phyloP scores from a whole-genome alignment of 1,284 basidiomycete genomes.

The Microbotryum intermedium region DNA sequence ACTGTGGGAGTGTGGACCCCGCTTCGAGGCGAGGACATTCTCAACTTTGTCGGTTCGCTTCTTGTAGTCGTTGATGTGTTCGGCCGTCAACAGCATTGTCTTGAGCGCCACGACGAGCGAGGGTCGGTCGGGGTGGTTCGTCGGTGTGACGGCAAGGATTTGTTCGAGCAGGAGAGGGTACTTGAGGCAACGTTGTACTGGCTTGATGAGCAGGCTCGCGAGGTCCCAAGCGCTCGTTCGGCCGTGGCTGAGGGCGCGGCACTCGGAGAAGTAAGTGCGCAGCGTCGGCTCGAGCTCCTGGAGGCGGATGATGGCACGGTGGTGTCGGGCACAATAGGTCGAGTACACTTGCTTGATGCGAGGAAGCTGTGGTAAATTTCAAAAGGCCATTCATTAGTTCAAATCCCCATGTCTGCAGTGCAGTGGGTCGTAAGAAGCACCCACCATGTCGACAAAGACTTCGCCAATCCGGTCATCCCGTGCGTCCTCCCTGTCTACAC shows the following conservation, averaged over 20 bases:
- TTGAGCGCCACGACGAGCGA: slow-evolving; percentile 34
- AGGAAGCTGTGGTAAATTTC: slow-evolving; percentile 31
- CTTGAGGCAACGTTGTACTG: slow-evolving; percentile 40
- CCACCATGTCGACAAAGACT: slow-evolving; percentile 38
- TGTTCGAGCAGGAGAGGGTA: slow-evolving; percentile 42
- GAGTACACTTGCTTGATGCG: slow-evolving; percentile 39
- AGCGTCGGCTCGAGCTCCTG: slow-evolving; percentile 35
- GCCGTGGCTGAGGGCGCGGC: slow-evolving; percentile 35
- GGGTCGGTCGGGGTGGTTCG: slow-evolving; percentile 35
- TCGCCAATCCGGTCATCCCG: slow-evolving; percentile 35
- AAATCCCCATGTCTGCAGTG: neutral
- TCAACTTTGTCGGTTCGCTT: slow-evolving; percentile 40
- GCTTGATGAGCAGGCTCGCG: slow-evolving; percentile 42
- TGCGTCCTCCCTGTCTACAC: slow-evolving; percentile 9
- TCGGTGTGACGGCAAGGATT: slow-evolving; percentile 37
- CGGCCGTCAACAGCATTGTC: slow-evolving; percentile 40
- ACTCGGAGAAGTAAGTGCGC: slow-evolving; percentile 37
- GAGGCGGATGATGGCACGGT: slow-evolving; percentile 38
- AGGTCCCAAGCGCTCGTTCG: slow-evolving; percentile 42
- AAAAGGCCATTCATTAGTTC: neutral
- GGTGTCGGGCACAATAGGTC: slow-evolving; percentile 40
- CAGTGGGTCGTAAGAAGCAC: neutral
- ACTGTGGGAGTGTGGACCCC: neutral
- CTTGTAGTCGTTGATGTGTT: slow-evolving; percentile 43
- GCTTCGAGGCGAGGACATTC: slow-evolving; percentile 29